Base-by-base conservation (phyloP, 306 rosid genomes). In the Prunus salicina region DNA sequence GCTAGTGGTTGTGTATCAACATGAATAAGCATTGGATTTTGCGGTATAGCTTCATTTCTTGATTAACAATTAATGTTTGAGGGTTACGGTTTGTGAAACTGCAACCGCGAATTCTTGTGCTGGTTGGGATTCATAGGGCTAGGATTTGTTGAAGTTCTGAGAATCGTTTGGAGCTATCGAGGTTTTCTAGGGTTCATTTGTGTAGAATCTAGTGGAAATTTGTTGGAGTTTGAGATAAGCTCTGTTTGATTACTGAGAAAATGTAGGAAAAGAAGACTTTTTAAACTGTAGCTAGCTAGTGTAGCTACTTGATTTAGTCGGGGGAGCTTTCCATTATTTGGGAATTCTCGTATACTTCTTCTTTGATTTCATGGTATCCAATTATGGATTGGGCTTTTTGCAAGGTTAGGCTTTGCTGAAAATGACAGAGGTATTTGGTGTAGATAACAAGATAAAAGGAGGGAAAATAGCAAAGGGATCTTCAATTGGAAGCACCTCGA, bases 381-480 rank as follows among this genome's bases (percentile, higher is more conserved):
- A 51, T 67, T 58, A 16, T 77, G 67, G 30, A 20, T 80, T 75
- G 73, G 25, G 30, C 18, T 73, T 56, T 75, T 43, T 46, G 2
- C 24, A 52, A 27, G 60, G 61, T 47, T n/a, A 27, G 27, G 24
- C 16, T 56, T 20, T 61, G 45, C 66, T 73, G 69, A 58, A 24
- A 32, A 64, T 76, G 56, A 28, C 14, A 64, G 56, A 50, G 19
- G 34, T 76, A 51, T 28, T 76, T 73, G 73, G 71, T 68, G 73
- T 81, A 92, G 95, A 83, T 66, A 43, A 57, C 24, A 82, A 82
- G 63, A 5, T 78, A 12, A 79, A 71, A 71, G 85, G 79, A 60
- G 87, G 66, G 45, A 85, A 74, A 84, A 16, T 56, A 73, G 62
- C 56, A 16, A 87, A 78, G 83, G 82, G 73, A 46, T 80, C 71